These are phyloP conservation scores for Chalciporus pseudorubinellus DNA, from an alignment of 768 basidiomycete species.

Conservation along the genomic window DNA sequence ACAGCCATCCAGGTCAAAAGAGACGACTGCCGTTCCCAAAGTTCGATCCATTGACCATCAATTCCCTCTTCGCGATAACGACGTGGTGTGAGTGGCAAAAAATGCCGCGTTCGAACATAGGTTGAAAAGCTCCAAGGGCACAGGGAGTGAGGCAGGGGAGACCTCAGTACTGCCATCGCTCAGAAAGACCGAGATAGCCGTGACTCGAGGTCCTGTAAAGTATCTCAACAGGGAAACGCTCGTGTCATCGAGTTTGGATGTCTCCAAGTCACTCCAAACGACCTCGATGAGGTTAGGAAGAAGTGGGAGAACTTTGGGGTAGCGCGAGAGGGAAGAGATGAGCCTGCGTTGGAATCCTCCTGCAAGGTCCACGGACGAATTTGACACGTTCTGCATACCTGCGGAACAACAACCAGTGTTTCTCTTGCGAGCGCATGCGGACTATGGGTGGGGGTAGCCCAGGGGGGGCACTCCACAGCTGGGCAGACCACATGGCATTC, in stretches of 20 bases:
- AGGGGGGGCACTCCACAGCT: too few species aligned
- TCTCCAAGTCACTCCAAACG: conserved; percentile 13
- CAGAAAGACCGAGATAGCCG: conserved; percentile 11
- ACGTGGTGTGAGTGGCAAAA: too few species aligned
- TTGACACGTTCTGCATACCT: conserved; percentile 19
- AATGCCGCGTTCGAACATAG: too few species aligned
- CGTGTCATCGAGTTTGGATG: conserved; percentile 2
- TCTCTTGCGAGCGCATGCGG: background rate
- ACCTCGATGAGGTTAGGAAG: conserved; percentile 21
- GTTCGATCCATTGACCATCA: too few species aligned
- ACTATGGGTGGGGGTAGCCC: background rate
- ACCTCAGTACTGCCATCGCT: conserved; percentile 3
- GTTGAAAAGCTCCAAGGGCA: too few species aligned
- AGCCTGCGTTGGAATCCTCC: background rate
- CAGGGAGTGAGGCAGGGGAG: too few species aligned
- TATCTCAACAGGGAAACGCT: conserved; percentile 14
- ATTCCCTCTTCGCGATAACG: too few species aligned
- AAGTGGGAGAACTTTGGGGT: conserved; percentile 13
- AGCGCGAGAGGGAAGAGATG: conserved; percentile 6
- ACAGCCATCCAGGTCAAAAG: too few species aligned
- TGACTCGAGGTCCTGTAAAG: conserved; percentile 10
- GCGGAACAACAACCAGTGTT: conserved; percentile 16
- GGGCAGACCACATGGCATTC: too few species aligned
- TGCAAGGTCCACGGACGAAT: conserved; percentile 8
- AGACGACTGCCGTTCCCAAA: too few species aligned